A percentile compares a stretch with the other conserved stretches of the same genome.
Evolutionary conservation across 495 filamentous ascomycete species (phyloP).

Genomic region (Penicillium psychrofluorescens): DNA sequence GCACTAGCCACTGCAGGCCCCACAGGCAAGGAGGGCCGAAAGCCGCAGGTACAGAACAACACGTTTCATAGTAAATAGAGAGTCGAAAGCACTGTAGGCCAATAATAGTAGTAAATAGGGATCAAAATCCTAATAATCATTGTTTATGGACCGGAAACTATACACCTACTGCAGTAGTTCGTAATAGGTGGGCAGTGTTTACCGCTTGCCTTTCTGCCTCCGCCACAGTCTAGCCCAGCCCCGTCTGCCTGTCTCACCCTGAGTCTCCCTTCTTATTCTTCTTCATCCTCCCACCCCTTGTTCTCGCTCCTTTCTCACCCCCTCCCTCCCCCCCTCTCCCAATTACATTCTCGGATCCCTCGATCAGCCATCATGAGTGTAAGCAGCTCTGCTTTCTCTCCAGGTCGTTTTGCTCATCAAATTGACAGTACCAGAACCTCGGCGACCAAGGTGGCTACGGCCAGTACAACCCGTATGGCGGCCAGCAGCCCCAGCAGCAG

Average conservation of each 20-base stretch:
- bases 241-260: too few relatives aligned
- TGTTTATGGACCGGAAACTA: too few relatives aligned
- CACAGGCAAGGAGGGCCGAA: too few relatives aligned
- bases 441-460: constrained; percentile 44
- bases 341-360: background rate
- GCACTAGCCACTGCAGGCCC: too few relatives aligned
- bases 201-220: constrained; percentile 18
- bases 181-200: background rate
- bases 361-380: constrained; percentile 26
- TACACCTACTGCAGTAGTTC: too few relatives aligned
- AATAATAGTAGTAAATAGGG: too few relatives aligned
- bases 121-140: too few relatives aligned
- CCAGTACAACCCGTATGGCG: constrained; percentile 55
- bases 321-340: background rate
- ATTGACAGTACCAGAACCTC: constrained; percentile 24
- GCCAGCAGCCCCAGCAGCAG: constrained; percentile 34
- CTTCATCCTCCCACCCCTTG: constrained; percentile 15
- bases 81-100: too few relatives aligned
- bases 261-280: too few relatives aligned
- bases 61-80: too few relatives aligned
- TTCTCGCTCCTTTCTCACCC: background rate
- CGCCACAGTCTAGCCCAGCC: background rate
- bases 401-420: too few relatives aligned
- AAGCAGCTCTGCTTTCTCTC: constrained; percentile 1
- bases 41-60: background rate